phyloP scores from a whole-genome alignment of 139 green algal species.

The Yamagishiella unicocca region DNA sequence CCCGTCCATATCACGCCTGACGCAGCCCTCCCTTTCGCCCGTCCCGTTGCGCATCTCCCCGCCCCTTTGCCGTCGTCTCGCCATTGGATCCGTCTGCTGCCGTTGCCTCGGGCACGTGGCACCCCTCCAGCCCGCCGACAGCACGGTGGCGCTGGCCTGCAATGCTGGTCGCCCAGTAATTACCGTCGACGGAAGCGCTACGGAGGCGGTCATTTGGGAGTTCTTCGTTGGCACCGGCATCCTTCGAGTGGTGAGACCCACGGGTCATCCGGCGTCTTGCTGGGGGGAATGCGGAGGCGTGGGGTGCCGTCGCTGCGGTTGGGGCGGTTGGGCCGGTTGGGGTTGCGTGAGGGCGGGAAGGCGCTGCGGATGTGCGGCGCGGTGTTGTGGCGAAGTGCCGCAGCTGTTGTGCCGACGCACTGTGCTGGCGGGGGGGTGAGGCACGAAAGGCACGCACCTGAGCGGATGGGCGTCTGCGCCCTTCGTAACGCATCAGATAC shows the following conservation, averaged over 20 bases:
- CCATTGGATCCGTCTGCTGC: background rate
- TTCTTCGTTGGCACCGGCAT: background rate
- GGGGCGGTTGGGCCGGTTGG: too few species aligned
- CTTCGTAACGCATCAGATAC: too few species aligned
- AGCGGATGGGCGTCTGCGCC: too few species aligned
- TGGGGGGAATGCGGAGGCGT: too few species aligned
- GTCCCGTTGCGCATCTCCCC: background rate
- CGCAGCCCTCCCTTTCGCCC: background rate
- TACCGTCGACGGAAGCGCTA: background rate
- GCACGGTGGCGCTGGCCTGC: background rate
- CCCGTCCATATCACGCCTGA: background rate
- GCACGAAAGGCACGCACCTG: too few species aligned
- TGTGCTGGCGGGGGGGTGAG: too few species aligned
- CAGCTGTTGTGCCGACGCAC: too few species aligned
- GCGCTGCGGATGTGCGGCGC: too few species aligned
- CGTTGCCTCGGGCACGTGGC: background rate
- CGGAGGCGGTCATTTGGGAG: slow-evolving; percentile 25
- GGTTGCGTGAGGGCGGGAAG: too few species aligned
- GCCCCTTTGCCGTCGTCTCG: background rate
- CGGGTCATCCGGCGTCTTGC: too few species aligned
- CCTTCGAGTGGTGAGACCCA: slow-evolving; percentile 22
- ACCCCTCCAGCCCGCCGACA: background rate
- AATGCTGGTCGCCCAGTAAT: background rate
- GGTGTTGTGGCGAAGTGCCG: too few species aligned
- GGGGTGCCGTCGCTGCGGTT: too few species aligned